Evolutionary conservation across 2,329 filamentous ascomycete species (phyloP), one percentile per base, ranked within the genome.

Genomic region (Botrytis fabae): DNA sequence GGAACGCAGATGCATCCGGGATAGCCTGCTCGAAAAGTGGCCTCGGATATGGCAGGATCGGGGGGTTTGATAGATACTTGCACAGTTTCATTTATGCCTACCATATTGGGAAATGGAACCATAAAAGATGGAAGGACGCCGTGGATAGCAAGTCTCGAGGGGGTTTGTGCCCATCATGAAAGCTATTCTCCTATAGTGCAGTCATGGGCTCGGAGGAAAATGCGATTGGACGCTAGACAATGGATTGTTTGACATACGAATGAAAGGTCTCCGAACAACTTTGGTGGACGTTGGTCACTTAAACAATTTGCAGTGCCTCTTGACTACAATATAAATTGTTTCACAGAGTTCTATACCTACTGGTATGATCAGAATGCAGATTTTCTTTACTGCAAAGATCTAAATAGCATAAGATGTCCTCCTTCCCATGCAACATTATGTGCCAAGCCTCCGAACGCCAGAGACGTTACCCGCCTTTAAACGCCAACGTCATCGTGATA

Each of bases 401-500:
- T 28, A 57, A 28, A 48, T 48, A 32, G n/a, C 38, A 57, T 32
- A 32, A 32, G 38, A 57, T 42, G 18, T 16, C n/a, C 48, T 69
- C 54, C 51, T 57, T 69, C 48, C 65, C 65, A 44, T 42, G 48
- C n/a, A 44, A 38, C n/a, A 42, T n/a, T 69, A 20, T 18, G 32
- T 42, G 22, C 59, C 60, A 48, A 42, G 18, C 35, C 35, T 12
- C 46, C 14, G 28, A 66, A 66, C 70, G 35, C 70, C 61, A 66
- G 46, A 22, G 28, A 57, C 35, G 32, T 60, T 60, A 42, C 66
- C 51, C 38, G 12, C 51, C 66, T 69, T 18, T 40, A 35, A 57
- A 68, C 70, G 51, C 63, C 63, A 61, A 20, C 40, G 42, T n/a
- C 16, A 60, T 48, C 42, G 51, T 69, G 59, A 32, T 40, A 25